phyloP scores from a whole-genome alignment of 768 basidiomycete species.

The Coprinellus micaceus region DNA sequence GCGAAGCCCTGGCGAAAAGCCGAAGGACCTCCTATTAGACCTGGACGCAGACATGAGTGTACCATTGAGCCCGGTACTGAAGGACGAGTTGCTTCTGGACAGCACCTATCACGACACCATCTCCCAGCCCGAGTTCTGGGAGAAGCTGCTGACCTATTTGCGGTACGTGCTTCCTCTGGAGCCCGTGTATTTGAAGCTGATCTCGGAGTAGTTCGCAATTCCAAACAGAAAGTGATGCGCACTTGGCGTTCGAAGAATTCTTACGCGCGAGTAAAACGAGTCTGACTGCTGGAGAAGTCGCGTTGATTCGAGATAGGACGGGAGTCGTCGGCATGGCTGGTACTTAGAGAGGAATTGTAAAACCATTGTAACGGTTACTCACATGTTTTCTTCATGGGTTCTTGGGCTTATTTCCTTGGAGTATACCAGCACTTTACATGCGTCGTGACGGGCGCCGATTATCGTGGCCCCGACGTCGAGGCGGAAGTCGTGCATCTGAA shows the following conservation, averaged over 20 bases:
- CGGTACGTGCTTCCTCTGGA: conserved; percentile 35
- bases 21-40: conserved; percentile 63
- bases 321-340: conserved; percentile 90
- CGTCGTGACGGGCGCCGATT: too few species aligned
- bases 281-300: conserved; percentile 82
- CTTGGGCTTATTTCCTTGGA: too few species aligned
- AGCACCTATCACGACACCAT: conserved; percentile 61
- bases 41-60: conserved; percentile 45
- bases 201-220: conserved; percentile 53
- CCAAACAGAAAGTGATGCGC: conserved; percentile 56
- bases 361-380: too few species aligned
- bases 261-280: conserved; percentile 76
- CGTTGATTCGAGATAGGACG: conserved; percentile 85
- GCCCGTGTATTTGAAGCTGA: neutral
- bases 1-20: conserved; percentile 24
- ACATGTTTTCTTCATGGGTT: too few species aligned
- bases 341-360: conserved; percentile 37
- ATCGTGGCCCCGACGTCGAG: too few species aligned
- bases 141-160: conserved; percentile 60
- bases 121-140: conserved; percentile 81
- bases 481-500: too few species aligned
- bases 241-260: conserved; percentile 81
- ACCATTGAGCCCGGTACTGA: conserved; percentile 37
- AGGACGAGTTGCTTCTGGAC: conserved; percentile 37
- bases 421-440: too few species aligned